Percentiles rank a stretch among this genome's conserved stretches.
Conservation (phyloP, 129 eudicot species). For the Chrysanthemum makinoi region DNA sequence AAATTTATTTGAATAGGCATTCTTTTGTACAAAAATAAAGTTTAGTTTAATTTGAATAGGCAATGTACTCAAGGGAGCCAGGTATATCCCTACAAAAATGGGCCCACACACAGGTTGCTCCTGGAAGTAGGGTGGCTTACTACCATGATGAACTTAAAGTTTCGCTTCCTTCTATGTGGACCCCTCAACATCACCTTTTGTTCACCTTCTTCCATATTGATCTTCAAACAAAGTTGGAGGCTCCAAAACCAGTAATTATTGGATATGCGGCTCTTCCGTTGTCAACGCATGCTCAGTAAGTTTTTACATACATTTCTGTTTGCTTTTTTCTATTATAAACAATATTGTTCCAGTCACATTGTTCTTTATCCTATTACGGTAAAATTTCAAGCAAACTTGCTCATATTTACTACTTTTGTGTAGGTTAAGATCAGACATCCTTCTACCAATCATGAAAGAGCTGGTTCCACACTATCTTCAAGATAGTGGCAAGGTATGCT, state of each 20-base stretch:
- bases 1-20: slow-evolving; percentile 46
- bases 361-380: neutral
- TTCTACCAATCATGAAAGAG: slow-evolving; percentile 90
- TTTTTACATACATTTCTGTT: slow-evolving; percentile 7
- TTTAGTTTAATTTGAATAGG: slow-evolving; percentile 43
- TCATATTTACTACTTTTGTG: slow-evolving; percentile 15
- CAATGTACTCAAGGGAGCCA: slow-evolving; percentile 90
- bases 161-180: slow-evolving; percentile 88
- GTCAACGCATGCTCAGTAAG: slow-evolving; percentile 90
- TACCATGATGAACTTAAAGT: slow-evolving; percentile 98
- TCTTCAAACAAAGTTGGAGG: slow-evolving; percentile 96
- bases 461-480: slow-evolving; percentile 96
- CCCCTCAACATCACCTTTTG: slow-evolving; percentile 87
- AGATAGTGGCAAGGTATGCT: slow-evolving; percentile 75
- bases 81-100: slow-evolving; percentile 68
- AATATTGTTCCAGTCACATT: neutral
- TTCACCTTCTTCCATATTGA: slow-evolving; percentile 94
- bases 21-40: slow-evolving; percentile 7
- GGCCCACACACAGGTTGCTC: slow-evolving; percentile 90
- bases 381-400: slow-evolving; percentile 10
- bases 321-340: neutral
- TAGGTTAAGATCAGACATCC: slow-evolving; percentile 89
- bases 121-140: slow-evolving; percentile 89
- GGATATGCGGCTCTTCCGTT: slow-evolving; percentile 93
- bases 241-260: slow-evolving; percentile 96